Percentiles rank a stretch among this genome's conserved stretches.
Conservation (phyloP, 106 monocot genomes). For the Dioscorea zingiberensis region DNA sequence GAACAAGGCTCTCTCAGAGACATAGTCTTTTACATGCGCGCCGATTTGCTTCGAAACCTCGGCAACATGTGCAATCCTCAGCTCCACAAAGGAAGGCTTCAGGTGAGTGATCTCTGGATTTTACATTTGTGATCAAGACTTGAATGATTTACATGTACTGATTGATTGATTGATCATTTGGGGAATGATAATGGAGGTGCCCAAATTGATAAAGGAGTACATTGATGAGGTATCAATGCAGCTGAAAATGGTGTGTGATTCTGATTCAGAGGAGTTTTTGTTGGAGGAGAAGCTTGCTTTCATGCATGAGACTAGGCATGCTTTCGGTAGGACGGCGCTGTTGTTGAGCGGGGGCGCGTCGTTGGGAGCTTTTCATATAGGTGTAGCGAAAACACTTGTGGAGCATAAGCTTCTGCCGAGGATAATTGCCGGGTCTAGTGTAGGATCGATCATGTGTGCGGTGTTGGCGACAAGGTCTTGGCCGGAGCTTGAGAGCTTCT, state of each 20-base stretch:
- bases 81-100: constrained; percentile 89
- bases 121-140: too few species aligned
- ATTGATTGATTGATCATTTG: too few species aligned
- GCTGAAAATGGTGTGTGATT: constrained; percentile 76
- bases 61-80: too few species aligned
- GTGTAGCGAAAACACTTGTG: constrained; percentile 78
- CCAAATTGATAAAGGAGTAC: constrained; percentile 82
- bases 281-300: too few species aligned
- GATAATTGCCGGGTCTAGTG: constrained; percentile 86
- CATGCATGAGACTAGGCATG: too few species aligned
- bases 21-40: constrained; percentile 81
- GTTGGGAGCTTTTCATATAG: too few species aligned
- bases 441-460: constrained; percentile 81
- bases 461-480: constrained; percentile 84
- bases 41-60: constrained; percentile 74
- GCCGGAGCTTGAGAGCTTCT: constrained; percentile 86
- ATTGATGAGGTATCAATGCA: constrained; percentile 86
- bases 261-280: constrained; percentile 65
- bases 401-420: constrained; percentile 82
- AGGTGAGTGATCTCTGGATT: too few species aligned
- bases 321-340: too few species aligned
- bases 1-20: constrained; percentile 77
- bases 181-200: too few species aligned
- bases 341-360: too few species aligned
- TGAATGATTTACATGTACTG: too few species aligned